Evolutionary conservation across 257 asterid genomes (phyloP).

Genomic region (Capsicum pubescens): DNA sequence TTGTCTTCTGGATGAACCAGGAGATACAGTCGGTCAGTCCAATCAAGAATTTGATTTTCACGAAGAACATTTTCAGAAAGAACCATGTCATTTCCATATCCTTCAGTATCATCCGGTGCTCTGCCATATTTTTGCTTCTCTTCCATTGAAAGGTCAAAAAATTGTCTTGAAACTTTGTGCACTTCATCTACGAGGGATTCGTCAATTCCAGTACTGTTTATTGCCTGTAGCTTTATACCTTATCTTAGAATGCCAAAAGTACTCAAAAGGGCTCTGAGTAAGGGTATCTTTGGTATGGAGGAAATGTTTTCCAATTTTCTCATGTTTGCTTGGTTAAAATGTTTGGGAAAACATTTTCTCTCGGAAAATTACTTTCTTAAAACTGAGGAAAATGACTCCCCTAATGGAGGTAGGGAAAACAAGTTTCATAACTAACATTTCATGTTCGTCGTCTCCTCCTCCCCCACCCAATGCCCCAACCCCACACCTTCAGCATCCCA

Average conservation of each 20-base stretch:
- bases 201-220: slow-evolving; percentile 68
- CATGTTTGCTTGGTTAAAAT: too few relatives aligned
- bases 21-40: slow-evolving; percentile 71
- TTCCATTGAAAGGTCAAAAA: slow-evolving; percentile 52
- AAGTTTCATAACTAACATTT: too few relatives aligned
- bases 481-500: too few relatives aligned
- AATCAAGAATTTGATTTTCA: slow-evolving; percentile 42
- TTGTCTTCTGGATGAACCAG: slow-evolving; percentile 49
- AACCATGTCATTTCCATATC: slow-evolving; percentile 66
- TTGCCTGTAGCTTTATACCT: slow-evolving; percentile 39
- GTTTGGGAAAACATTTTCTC: too few relatives aligned
- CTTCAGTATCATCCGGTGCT: slow-evolving; percentile 48
- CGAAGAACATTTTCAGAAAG: slow-evolving; percentile 35
- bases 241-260: background rate
- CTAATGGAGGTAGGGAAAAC: too few relatives aligned
- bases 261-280: background rate
- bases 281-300: too few relatives aligned
- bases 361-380: too few relatives aligned
- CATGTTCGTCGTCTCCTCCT: too few relatives aligned
- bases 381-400: too few relatives aligned
- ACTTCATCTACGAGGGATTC: slow-evolving; percentile 46
- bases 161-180: slow-evolving; percentile 39
- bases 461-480: too few relatives aligned
- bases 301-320: too few relatives aligned
- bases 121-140: slow-evolving; percentile 61